Conservation (phyloP, 2,329 filamentous ascomycete genomes). For the Dothidotthia symphoricarpi region DNA sequence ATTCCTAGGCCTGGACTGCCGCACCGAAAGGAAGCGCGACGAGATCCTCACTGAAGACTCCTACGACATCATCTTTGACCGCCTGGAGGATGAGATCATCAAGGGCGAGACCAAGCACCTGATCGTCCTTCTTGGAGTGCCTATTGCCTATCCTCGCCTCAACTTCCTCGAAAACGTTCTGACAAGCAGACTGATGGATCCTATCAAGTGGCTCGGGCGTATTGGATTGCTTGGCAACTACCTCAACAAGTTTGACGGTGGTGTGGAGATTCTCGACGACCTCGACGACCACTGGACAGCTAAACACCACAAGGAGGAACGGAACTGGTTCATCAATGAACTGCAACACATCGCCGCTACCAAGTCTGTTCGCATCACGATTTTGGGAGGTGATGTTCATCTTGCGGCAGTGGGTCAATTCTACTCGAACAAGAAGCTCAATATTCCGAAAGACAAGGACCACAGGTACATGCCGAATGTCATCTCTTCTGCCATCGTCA, state of each 20-base stretch:
- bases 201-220: constrained; percentile 83
- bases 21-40: constrained; percentile 83
- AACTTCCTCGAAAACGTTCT: constrained; percentile 66
- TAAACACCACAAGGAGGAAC: constrained; percentile 88
- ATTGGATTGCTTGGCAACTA: constrained; percentile 75
- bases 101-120: constrained; percentile 86
- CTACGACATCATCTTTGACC: constrained; percentile 82
- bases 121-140: constrained; percentile 78
- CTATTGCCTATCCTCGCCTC: constrained; percentile 48
- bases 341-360: constrained; percentile 90
- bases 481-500: constrained; percentile 90
- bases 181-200: constrained; percentile 82
- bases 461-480: constrained; percentile 97
- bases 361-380: constrained; percentile 87
- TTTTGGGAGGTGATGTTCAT: constrained; percentile 92
- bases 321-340: constrained; percentile 82
- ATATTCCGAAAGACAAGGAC: constrained; percentile 80
- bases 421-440: constrained; percentile 77
- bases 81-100: constrained; percentile 75
- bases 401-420: constrained; percentile 91
- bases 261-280: constrained; percentile 87
- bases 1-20: constrained; percentile 83
- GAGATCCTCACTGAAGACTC: constrained; percentile 78
- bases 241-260: constrained; percentile 86
- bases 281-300: constrained; percentile 97